Percentiles rank a stretch among this genome's conserved stretches.
These are phyloP conservation scores for Xylogone sp. DNA, from an alignment of 2,329 filamentous ascomycete genomes.

Conservation along the genomic window DNA sequence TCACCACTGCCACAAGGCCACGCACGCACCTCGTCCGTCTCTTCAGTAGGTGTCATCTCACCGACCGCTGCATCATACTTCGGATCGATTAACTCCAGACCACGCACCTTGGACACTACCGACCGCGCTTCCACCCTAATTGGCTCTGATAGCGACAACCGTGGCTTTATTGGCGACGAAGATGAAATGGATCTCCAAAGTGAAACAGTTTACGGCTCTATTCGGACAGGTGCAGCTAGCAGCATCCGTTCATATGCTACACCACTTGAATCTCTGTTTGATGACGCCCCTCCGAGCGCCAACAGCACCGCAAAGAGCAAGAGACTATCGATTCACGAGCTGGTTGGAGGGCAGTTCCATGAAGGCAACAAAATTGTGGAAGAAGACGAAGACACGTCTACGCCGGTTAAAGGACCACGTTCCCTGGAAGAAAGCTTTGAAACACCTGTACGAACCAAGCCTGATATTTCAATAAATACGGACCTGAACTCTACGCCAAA, in stretches of 20 bases:
- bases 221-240: slow-evolving; percentile 66
- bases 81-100: slow-evolving; percentile 12
- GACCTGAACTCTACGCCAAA: slow-evolving; percentile 26
- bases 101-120: slow-evolving; percentile 20
- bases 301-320: slow-evolving; percentile 36
- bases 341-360: slow-evolving; percentile 41
- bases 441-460: slow-evolving; percentile 14
- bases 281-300: slow-evolving; percentile 67
- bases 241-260: slow-evolving; percentile 65
- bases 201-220: slow-evolving; percentile 73
- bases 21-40: slow-evolving; percentile 29
- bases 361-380: slow-evolving; percentile 57
- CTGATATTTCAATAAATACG: slow-evolving; percentile 11
- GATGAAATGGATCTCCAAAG: slow-evolving; percentile 77
- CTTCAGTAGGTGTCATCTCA: slow-evolving; percentile 39
- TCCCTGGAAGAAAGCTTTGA: slow-evolving; percentile 14
- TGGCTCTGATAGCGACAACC: slow-evolving; percentile 65
- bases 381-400: slow-evolving; percentile 55
- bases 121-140: slow-evolving; percentile 57
- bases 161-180: slow-evolving; percentile 67
- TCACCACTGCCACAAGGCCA: slow-evolving; percentile 25
- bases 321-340: slow-evolving; percentile 27
- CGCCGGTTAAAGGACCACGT: slow-evolving; percentile 34
- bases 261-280: slow-evolving; percentile 75
- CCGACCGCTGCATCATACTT: slow-evolving; percentile 26